These are phyloP conservation scores for Vigna reflexopilosa DNA, from an alignment of 306 rosid genomes.

Conservation along the genomic window DNA sequence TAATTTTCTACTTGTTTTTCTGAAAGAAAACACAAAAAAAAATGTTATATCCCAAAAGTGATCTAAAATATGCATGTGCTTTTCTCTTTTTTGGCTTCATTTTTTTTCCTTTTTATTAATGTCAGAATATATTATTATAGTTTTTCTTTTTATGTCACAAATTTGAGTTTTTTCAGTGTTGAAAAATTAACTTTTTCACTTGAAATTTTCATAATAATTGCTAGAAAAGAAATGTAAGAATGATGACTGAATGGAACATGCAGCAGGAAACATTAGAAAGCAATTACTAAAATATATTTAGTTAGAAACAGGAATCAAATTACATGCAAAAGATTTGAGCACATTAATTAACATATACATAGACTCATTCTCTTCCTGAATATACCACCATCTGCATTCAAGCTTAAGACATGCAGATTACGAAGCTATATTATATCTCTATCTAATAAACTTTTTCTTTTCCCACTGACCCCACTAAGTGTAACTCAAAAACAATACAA, in stretches of 20 bases:
- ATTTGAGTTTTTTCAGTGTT: background rate
- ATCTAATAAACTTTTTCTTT: slow-evolving; percentile 21
- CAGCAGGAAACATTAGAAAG: background rate
- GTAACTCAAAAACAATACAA: slow-evolving; percentile 39
- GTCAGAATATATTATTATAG: background rate
- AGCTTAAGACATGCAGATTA: slow-evolving; percentile 31
- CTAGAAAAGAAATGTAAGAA: background rate
- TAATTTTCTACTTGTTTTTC: slow-evolving; percentile 9
- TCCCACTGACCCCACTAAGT: slow-evolving; percentile 33
- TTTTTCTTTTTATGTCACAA: background rate
- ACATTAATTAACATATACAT: slow-evolving; percentile 44
- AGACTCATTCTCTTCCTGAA: slow-evolving; percentile 18
- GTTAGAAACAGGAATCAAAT: slow-evolving; percentile 38
- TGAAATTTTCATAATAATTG: background rate
- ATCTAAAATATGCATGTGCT: background rate
- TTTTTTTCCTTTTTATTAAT: background rate
- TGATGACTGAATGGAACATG: background rate
- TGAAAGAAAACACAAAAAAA: background rate
- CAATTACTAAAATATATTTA: slow-evolving; percentile 5
- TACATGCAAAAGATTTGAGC: slow-evolving; percentile 40
- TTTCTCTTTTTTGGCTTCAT: slow-evolving; percentile 10
- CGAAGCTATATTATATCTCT: slow-evolving; percentile 11
- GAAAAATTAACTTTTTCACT: background rate
- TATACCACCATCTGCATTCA: slow-evolving; percentile 29
- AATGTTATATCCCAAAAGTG: background rate